Percentiles rank a stretch among this genome's conserved stretches.
Evolutionary conservation across 73 alveolate genomes (phyloP).

Genomic region (Tetrahymena thermophila): DNA sequence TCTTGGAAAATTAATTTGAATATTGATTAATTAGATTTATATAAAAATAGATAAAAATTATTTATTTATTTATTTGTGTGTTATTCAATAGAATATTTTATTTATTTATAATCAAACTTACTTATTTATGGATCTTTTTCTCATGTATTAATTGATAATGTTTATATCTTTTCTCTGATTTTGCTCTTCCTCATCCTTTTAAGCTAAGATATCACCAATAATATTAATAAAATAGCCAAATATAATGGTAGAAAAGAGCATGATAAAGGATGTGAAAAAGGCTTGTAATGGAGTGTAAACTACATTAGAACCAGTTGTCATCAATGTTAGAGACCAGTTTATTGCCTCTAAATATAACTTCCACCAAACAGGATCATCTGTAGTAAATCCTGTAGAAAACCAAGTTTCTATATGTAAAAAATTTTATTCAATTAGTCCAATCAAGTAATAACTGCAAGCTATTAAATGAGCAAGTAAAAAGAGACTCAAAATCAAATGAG

Average conservation of each 20-base stretch:
- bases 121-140: neutral
- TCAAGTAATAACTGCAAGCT: neutral
- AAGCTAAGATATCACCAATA: neutral
- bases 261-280: neutral
- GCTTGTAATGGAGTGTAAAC: neutral
- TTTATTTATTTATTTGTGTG: too few relatives aligned
- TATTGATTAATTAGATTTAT: too few relatives aligned
- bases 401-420: neutral
- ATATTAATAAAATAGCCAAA: neutral
- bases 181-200: neutral
- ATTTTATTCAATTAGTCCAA: neutral
- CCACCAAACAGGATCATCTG: neutral
- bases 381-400: neutral
- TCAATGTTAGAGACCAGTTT: neutral
- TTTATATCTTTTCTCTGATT: neutral
- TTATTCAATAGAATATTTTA: too few relatives aligned
- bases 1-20: too few relatives aligned
- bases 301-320: neutral
- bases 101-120: neutral
- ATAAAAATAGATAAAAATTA: too few relatives aligned
- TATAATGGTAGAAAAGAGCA: neutral
- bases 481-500: neutral
- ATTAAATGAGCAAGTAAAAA: neutral
- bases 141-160: neutral
- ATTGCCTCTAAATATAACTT: neutral